Evolutionary conservation across 1,139 yeast genomes (phyloP).

Genomic region (Maudiozyma humilis): DNA sequence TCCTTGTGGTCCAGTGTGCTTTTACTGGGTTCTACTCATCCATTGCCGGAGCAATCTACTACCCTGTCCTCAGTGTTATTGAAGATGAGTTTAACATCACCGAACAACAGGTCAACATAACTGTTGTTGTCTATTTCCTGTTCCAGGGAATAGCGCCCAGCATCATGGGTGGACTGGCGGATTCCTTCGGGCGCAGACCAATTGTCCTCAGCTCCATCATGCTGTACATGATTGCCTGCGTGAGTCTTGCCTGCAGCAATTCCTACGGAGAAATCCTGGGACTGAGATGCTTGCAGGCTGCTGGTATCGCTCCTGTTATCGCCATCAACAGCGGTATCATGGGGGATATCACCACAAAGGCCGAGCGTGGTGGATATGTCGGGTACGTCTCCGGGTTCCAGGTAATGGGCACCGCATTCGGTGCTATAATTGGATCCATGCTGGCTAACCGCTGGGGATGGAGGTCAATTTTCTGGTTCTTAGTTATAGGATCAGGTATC

Average conservation of each 20-base stretch:
- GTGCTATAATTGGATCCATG: slow-evolving; percentile 71
- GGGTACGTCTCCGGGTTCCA: slow-evolving; percentile 59
- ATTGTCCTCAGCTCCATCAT: slow-evolving; percentile 44
- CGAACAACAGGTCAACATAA: slow-evolving; percentile 49
- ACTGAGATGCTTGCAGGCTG: slow-evolving; percentile 59
- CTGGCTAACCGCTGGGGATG: slow-evolving; percentile 54
- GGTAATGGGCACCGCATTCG: slow-evolving; percentile 63
- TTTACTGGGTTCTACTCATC: slow-evolving; percentile 51
- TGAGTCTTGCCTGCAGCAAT: slow-evolving; percentile 47
- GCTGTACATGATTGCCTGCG: slow-evolving; percentile 47
- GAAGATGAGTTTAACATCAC: slow-evolving; percentile 44
- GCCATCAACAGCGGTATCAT: slow-evolving; percentile 59
- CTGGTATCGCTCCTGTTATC: slow-evolving; percentile 62
- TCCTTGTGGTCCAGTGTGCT: slow-evolving; percentile 37
- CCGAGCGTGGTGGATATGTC: slow-evolving; percentile 55
- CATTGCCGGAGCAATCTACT: slow-evolving; percentile 58
- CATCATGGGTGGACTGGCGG: slow-evolving; percentile 54
- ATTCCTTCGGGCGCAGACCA: slow-evolving; percentile 61
- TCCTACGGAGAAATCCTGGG: slow-evolving; percentile 46
- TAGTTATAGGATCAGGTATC: slow-evolving; percentile 51
- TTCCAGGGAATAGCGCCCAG: slow-evolving; percentile 68
- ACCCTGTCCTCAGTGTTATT: slow-evolving; percentile 57
- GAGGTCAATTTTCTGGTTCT: slow-evolving; percentile 71
- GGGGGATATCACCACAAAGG: slow-evolving; percentile 56
- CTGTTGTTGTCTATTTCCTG: slow-evolving; percentile 63